Conservation (phyloP, 306 rosid genomes). For the Citrullus mucosospermus region DNA sequence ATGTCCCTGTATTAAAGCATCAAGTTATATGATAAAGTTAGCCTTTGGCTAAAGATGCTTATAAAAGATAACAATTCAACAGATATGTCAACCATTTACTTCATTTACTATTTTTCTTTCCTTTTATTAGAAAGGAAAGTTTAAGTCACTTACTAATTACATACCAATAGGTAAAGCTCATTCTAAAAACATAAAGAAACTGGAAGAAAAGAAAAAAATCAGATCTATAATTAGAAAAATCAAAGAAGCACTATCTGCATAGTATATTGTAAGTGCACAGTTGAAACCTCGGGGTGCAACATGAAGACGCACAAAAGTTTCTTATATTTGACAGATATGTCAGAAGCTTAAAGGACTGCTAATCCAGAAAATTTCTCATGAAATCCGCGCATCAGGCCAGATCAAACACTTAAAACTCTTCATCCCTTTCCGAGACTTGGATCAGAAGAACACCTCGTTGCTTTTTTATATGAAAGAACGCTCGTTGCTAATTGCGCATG, state of each 20-base stretch:
- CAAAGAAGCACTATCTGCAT: not conserved
- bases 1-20: constrained; percentile 61
- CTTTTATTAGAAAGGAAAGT: not conserved
- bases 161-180: not conserved
- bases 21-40: not conserved
- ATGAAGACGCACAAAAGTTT: not conserved
- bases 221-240: not conserved
- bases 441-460: not conserved
- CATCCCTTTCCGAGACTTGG: not conserved
- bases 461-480: not conserved
- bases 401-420: not conserved
- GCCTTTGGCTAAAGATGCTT: not conserved
- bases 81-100: not conserved
- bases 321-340: not conserved
- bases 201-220: not conserved
- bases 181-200: not conserved
- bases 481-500: not conserved
- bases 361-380: not conserved
- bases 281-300: not conserved
- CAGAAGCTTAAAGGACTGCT: not conserved
- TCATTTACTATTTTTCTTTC: not conserved
- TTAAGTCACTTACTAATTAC: not conserved
- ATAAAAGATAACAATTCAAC: not conserved
- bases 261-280: not conserved
- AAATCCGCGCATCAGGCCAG: not conserved